Base-by-base conservation (phyloP, 2,329 filamentous ascomycete genomes). In the Endocalyx cinctus region DNA sequence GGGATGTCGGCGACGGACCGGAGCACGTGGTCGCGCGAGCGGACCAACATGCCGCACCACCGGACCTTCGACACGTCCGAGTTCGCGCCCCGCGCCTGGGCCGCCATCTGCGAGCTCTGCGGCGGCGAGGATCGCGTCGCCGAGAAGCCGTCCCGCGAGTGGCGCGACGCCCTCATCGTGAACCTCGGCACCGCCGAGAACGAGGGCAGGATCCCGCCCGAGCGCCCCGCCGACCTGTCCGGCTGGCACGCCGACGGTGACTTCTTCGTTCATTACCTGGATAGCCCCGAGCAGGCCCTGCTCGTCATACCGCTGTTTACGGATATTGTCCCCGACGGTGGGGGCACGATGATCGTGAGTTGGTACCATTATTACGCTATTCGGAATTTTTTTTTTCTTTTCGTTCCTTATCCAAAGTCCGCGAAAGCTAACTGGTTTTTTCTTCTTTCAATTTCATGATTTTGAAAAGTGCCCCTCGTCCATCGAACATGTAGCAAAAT, bases 171-270 rank as follows among this genome's bases (percentile, higher is more conserved):
- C 4, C 70, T 84, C 35, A 85, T 85, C 47, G 78, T 85, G 25
- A 85, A 84, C 55, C 67, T 85, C 6, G 82, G 82, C 10, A 75
- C 67, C 2, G 51, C 67, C 1, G 67, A 71, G 31, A 62, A 62
- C 29, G 70, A 74, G 39, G 69, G 70, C 5, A 64, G 63, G 31
- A 63, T 67, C 7, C 55, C 69, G 4, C 57, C 65, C 22, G 77
- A 77, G 0, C 63, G 69, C 31, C n/a, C n/a, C n/a, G n/a, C n/a
- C n/a, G 66, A 75, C 1, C 59, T 83, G 15, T 49, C 63, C 6
- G 64, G 64, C 15, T 85, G 81, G 80, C 81, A 84, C 55, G 77
- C 82, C 13, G 80, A 84, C 55, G 80, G 81, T 7, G 80, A 85
- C 45, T 84, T 83, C 55, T 85, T 85, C 52, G 68, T 81, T 5